Percentiles rank a stretch among this genome's conserved stretches.
These are phyloP conservation scores for Petunia secreta DNA, from an alignment of 257 asterid genomes.

Conservation along the genomic window DNA sequence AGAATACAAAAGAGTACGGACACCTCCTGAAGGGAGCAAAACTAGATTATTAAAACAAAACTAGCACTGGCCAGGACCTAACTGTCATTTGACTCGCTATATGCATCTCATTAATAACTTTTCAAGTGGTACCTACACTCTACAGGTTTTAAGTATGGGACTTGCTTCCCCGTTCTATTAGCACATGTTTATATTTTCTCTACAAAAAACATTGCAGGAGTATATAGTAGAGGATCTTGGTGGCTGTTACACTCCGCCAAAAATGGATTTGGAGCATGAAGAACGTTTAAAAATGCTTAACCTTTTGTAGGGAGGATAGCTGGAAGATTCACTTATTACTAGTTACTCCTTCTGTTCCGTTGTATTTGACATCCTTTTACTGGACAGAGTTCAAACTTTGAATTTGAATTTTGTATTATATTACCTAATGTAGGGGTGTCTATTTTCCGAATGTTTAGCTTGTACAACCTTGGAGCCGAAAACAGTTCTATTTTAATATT, in stretches of 20 bases:
- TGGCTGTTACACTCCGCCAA: slow-evolving; percentile 53
- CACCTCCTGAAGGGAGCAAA: too few relatives aligned
- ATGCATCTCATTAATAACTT: neutral
- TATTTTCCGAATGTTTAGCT: too few relatives aligned
- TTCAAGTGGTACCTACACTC: neutral
- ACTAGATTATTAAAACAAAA: too few relatives aligned
- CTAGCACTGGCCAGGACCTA: too few relatives aligned
- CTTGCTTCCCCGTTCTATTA: neutral
- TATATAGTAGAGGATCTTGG: slow-evolving; percentile 55
- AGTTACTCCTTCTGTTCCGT: neutral
- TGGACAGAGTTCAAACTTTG: neutral
- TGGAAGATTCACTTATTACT: neutral
- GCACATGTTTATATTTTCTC: neutral
- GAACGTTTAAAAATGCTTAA: slow-evolving; percentile 56
- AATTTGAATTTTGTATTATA: neutral
- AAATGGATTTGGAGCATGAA: slow-evolving; percentile 47
- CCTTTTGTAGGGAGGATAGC: slow-evolving; percentile 36
- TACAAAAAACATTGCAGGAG: slow-evolving; percentile 42
- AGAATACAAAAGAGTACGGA: too few relatives aligned
- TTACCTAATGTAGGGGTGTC: too few relatives aligned
- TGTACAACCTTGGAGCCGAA: too few relatives aligned
- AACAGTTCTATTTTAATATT: too few relatives aligned
- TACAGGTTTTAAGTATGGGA: neutral
- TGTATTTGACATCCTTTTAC: neutral
- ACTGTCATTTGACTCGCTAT: neutral